Percentiles rank a stretch among this genome's conserved stretches.
Evolutionary conservation across 371 early-diverging fungal genomes (phyloP).

Genomic region (Mycotypha africana): DNA sequence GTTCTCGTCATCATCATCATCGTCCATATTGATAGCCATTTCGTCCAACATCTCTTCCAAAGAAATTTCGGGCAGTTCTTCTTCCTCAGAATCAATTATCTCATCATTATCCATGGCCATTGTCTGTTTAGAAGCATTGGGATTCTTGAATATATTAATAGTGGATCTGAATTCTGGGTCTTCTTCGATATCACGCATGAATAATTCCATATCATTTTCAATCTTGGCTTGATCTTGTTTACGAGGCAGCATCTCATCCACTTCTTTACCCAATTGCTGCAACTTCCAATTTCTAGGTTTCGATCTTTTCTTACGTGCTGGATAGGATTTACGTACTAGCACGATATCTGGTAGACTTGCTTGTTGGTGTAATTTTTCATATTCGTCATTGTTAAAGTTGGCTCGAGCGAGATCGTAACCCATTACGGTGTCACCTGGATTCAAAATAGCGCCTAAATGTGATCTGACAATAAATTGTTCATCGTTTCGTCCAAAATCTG

Average conservation of each 20-base stretch:
- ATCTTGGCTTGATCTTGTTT: constrained; percentile 69
- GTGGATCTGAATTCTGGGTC: constrained; percentile 92
- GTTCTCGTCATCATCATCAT: constrained; percentile 41
- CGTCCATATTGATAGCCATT: constrained; percentile 62
- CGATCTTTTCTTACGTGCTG: constrained; percentile 81
- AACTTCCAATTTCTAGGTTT: constrained; percentile 89
- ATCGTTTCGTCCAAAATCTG: constrained; percentile 87
- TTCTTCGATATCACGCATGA: constrained; percentile 95
- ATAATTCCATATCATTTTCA: constrained; percentile 81
- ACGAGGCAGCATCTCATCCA: constrained; percentile 73
- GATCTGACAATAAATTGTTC: constrained; percentile 81
- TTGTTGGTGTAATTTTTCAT: constrained; percentile 56
- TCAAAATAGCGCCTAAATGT: constrained; percentile 89
- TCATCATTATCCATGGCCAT: constrained; percentile 42
- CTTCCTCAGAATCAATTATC: constrained; percentile 55
- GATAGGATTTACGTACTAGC: constrained; percentile 88
- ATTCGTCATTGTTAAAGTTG: constrained; percentile 91
- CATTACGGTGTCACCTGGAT: constrained; percentile 87
- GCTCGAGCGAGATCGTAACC: constrained; percentile 86
- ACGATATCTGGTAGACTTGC: constrained; percentile 80
- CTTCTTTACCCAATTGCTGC: constrained; percentile 82
- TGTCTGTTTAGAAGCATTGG: constrained; percentile 17
- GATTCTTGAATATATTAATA: constrained; percentile 85
- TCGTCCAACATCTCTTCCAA: constrained; percentile 91
- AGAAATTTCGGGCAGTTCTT: constrained; percentile 86